Base-by-base conservation (phyloP, 2,329 filamentous ascomycete species). In the Alternaria panax region DNA sequence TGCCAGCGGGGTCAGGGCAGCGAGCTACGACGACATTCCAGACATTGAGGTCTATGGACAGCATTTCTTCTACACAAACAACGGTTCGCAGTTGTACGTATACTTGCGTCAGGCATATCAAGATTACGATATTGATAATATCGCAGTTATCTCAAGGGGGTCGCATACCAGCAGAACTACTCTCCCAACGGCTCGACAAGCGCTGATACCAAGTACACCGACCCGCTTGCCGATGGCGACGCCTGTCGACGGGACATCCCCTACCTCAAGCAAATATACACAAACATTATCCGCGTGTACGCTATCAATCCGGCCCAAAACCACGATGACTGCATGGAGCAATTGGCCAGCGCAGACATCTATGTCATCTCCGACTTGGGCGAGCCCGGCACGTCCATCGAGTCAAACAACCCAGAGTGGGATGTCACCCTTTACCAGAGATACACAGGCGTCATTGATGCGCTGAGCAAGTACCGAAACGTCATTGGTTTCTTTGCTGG, bases 401-500 rank as follows among this genome's bases (percentile, higher is more conserved):
- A 92, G 82, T 92, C 93, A 67, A 85, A 91, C 75, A 79, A 85
- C 64, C 91, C 94, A 9, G 75, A 84, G 64, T 99, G 95, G 95
- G 88, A 93, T 75, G 86, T 89, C 46, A 85, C 87, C 12, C 85
- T 97, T 36, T 97, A 90, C 81, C 78, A 84, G 30, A 91, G 92
- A 63, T 99, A 98, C 84, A 91, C 89, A 46, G 80, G 82, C 25
- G 95, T 99, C 57, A 82, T 99, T 59, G 93, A 98, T 77, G 83
- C 87, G 62, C 83, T 99, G 69, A 83, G 85, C 67, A 85, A 91
- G 76, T 98, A 96, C 86, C 86, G 87, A 79, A 99, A 99, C 81
- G 89, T 92, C 55, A 88, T 99, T 65, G 95, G 95, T 69, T 99
- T 98, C 88, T 98, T 99, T 78, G 94, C 93, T 68, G 95, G 95